Percentiles rank a stretch among this genome's conserved stretches.
These are phyloP conservation scores for Aquilaria agallochum DNA, from an alignment of 441 rosid species.

Conservation along the genomic window DNA sequence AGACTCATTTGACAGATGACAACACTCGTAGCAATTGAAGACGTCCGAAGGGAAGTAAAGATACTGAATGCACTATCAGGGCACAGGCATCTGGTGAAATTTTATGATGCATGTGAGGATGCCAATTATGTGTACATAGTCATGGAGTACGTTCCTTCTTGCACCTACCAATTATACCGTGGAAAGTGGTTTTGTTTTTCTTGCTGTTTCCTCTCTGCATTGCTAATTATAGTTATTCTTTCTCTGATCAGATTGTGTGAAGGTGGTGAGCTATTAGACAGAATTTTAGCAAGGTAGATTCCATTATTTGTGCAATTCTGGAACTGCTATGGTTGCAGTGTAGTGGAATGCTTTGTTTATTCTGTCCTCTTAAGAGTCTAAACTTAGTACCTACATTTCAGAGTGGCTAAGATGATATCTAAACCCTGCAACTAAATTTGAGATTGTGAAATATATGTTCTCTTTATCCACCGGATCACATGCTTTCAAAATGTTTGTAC, in stretches of 20 bases:
- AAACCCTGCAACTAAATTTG: neutral
- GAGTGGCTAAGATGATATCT: neutral
- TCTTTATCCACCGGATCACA: neutral
- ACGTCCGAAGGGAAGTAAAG: constrained; percentile 94
- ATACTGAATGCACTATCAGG: constrained; percentile 82
- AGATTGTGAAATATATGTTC: neutral
- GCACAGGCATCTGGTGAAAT: constrained; percentile 74
- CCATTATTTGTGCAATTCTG: neutral
- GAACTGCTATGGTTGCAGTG: neutral
- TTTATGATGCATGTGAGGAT: constrained; percentile 89
- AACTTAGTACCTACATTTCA: no score
- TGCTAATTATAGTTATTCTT: neutral
- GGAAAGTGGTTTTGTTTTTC: neutral
- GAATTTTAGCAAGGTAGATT: constrained; percentile 79
- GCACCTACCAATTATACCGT: constrained; percentile 8
- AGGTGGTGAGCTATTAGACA: constrained; percentile 90
- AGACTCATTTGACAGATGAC: constrained; percentile 69
- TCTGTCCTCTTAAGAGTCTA: no score
- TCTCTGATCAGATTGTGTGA: constrained; percentile 69
- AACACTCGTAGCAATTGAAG: constrained; percentile 88
- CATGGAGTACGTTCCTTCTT: constrained; percentile 83
- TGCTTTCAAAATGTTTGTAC: neutral
- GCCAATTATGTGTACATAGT: constrained; percentile 90
- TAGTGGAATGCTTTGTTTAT: constrained; percentile 1
- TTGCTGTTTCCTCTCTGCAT: neutral